Evolutionary conservation across 2,329 filamentous ascomycete genomes (phyloP), one percentile per base, ranked within the genome.

Genomic region (Cryphonectria naterciae): DNA sequence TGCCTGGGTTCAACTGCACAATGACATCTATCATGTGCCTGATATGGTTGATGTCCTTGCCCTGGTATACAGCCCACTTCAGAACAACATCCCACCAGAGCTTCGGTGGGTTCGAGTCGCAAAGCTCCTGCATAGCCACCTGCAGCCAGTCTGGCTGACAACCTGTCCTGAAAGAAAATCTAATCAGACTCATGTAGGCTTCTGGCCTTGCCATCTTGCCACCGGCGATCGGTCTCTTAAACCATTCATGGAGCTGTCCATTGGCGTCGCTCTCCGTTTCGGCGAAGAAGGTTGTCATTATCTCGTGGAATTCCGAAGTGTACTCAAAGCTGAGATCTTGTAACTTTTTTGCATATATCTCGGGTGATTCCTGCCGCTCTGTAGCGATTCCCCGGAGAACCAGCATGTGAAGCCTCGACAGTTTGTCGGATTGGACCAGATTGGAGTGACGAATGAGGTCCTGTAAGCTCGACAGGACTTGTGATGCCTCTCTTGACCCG

Each of bases 21-120:
- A 94, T 91, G 28, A 90, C 85, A 60, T 87, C 83, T 71, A 96
- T 87, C 88, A 95, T 94, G 74, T 90, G 88, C 69, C 89, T 86
- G 72, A 95, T 85, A 77, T 93, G 90, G 79, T 93, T 89, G 1
- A 92, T 88, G 1, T 89, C 89, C 77, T 91, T 92, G 28, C 91
- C 92, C 68, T 87, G 80, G 10, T 91, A 86, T 17, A 92, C 90
- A 41, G 93, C 91, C 89, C 92, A 95, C 67, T 93, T 88, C 60
- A 96, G 87, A 17, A 93, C 83, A 17, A 91, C 85, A 77, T 96
- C 91, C 89, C 92, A 94, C 32, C 86, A 86, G 43, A 84, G 80
- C 73, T 91, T 89, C 58, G 77, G 78, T 6, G 82, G 85, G 67
- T 79, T 81, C 61, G 77, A 80, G 67, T 86, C 82, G 60, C 86